These are phyloP conservation scores for Pseudozyma hubeiensis DNA, from an alignment of 1,284 basidiomycete species.

Conservation along the genomic window DNA sequence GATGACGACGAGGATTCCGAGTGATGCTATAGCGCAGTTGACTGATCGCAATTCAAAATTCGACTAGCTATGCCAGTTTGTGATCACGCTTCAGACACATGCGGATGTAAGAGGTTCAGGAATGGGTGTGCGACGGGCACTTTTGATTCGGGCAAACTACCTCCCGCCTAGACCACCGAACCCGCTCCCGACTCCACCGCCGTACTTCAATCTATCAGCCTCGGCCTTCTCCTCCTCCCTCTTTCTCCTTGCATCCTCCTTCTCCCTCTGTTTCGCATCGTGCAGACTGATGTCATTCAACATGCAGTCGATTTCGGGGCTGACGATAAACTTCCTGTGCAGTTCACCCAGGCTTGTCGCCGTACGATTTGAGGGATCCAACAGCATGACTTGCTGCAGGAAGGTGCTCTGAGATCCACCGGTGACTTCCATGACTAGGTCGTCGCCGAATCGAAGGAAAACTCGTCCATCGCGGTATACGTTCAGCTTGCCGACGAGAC, in stretches of 20 bases:
- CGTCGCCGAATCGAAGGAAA: conserved; percentile 58
- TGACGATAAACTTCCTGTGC: conserved; percentile 84
- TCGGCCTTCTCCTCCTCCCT: conserved; percentile 30
- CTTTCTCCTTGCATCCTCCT: conserved; percentile 12
- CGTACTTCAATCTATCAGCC: conserved; percentile 23
- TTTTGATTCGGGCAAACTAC: too few relatives aligned
- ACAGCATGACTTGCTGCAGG: conserved; percentile 84
- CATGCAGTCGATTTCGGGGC: conserved; percentile 84
- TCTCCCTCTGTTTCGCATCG: conserved; percentile 24
- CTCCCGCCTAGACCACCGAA: conserved; percentile 11
- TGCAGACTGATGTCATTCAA: conserved; percentile 72
- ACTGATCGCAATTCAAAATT: neutral
- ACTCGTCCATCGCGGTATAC: conserved; percentile 63
- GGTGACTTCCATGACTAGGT: conserved; percentile 71
- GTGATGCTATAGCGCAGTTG: neutral
- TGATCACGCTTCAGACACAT: neutral
- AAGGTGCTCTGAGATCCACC: conserved; percentile 88
- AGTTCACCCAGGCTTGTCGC: conserved; percentile 84
- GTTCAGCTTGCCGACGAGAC: conserved; percentile 60
- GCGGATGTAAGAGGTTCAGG: too few relatives aligned
- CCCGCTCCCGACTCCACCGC: conserved; percentile 13
- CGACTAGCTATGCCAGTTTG: too few relatives aligned
- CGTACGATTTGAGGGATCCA: conserved; percentile 76
- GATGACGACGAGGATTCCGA: conserved; percentile 34
- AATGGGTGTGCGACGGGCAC: too few relatives aligned